Base-by-base conservation (phyloP, 129 eudicot genomes). In the Helichrysum umbraculigerum region DNA sequence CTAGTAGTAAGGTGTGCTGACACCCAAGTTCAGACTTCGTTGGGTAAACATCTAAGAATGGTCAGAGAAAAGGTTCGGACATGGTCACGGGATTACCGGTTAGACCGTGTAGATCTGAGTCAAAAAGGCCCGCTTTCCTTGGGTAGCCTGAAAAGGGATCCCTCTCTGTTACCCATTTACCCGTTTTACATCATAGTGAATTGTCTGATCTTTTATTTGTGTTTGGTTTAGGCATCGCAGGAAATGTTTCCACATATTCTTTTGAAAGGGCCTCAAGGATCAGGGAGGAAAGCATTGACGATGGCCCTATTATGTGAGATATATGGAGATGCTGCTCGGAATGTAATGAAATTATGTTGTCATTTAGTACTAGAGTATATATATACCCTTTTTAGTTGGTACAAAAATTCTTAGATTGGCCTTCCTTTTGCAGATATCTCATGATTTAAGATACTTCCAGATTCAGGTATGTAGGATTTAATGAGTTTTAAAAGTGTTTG, bases 191-290 rank as follows among this genome's bases (percentile, higher is more conserved):
- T 32, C 34, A 1, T 4, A 32, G 34, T 32, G 34, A 2, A 6
- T 3, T 8, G 32, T 22, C 32, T 21, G 34, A 19, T 68, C 42
- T 15, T 58, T 29, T 42, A 0, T 44, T 15, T 0, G 44, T 15
- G 17, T 75, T 62, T 25, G 65, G 42, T 75, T 15, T 79, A 91
- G 97, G 90, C 85, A 10, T 79, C 86, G 33, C 75, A 75, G 37
- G 89, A 85, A 22, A 91, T 70, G 68, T 63, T 85, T 71, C 97
- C 97, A 72, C 94, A 91, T 76, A 83, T 91, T 74, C 74, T 91
- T 75, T 81, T 91, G 12, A 88, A 88, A 79, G 97, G 97, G 35
- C 88, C 90, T 66, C 86, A 81, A 57, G 97, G 97, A 64, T 79
- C 94, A 14, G 97, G 92, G 66, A 91, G 81, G 84, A 88, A 86